A percentile compares a stretch with the other conserved stretches of the same genome.
Conservation (phyloP, 83 land plant genomes). For the Thuja plicata region DNA sequence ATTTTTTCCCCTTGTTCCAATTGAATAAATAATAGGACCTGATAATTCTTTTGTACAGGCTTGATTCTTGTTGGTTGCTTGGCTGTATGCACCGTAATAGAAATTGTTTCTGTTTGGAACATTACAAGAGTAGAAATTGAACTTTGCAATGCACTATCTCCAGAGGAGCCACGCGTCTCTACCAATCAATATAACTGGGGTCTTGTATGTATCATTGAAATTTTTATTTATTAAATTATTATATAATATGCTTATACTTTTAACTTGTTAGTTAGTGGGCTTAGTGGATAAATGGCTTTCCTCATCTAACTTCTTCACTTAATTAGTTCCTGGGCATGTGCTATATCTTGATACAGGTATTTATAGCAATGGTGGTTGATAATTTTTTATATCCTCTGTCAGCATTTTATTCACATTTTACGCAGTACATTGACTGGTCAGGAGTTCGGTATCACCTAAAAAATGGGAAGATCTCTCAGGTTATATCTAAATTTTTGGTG, state of each 20-base stretch:
- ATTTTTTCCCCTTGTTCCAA: neutral
- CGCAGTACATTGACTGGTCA: constrained; percentile 96
- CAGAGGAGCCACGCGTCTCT: constrained; percentile 84
- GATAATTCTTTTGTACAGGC: constrained; percentile 39
- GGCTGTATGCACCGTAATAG: constrained; percentile 56
- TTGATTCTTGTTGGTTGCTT: constrained; percentile 47
- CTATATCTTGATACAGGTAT: constrained; percentile 58
- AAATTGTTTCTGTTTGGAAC: constrained; percentile 81
- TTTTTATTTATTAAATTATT: neutral
- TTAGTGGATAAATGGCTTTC: neutral
- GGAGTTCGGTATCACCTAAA: constrained; percentile 89
- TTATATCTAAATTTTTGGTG: constrained; percentile 18
- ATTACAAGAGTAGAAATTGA: constrained; percentile 84
- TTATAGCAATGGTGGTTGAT: constrained; percentile 89
- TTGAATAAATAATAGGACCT: neutral
- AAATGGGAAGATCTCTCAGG: constrained; percentile 88
- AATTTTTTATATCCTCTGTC: constrained; percentile 92
- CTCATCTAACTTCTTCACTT: neutral
- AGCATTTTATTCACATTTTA: constrained; percentile 81
- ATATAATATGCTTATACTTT: neutral
- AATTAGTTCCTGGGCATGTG: neutral
- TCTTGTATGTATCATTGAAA: constrained; percentile 40
- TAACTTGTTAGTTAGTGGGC: neutral
- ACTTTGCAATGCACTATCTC: constrained; percentile 89
- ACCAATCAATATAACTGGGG: constrained; percentile 83